These are phyloP conservation scores for Fomitopsis schrenkii DNA, from an alignment of 1,284 basidiomycete genomes.

Conservation along the genomic window DNA sequence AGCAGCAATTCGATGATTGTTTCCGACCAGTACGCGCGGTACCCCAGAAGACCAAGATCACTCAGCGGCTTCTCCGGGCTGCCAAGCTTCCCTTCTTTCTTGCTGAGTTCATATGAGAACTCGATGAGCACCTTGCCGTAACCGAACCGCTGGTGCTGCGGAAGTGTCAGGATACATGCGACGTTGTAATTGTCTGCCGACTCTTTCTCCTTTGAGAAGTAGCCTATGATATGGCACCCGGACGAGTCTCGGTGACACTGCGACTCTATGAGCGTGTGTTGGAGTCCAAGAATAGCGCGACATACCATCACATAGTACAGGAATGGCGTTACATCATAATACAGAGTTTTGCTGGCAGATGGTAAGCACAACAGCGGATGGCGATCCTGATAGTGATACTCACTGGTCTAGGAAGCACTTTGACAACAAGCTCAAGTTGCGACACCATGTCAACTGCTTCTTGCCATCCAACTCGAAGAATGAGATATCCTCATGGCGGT, in stretches of 20 bases:
- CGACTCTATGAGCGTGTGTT: slow-evolving; percentile 4
- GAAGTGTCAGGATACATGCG: slow-evolving; percentile 96
- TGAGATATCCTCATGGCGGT: slow-evolving; percentile 93
- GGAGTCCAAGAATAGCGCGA: neutral
- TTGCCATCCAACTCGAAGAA: slow-evolving; percentile 99
- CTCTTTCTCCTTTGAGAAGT: slow-evolving; percentile 99
- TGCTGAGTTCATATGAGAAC: slow-evolving; percentile 97
- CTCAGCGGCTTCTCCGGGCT: slow-evolving; percentile 97
- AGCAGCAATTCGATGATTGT: slow-evolving; percentile 92
- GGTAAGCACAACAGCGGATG: slow-evolving; percentile 19
- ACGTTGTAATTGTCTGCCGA: slow-evolving; percentile 98
- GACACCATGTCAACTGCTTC: slow-evolving; percentile 94
- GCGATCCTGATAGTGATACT: slow-evolving; percentile 8
- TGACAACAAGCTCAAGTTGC: slow-evolving; percentile 93
- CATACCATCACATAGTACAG: slow-evolving; percentile 97
- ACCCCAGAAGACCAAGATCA: slow-evolving; percentile 91
- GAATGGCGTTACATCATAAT: slow-evolving; percentile 99
- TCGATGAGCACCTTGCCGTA: slow-evolving; percentile 97
- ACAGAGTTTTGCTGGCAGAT: slow-evolving; percentile 86
- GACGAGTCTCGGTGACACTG: slow-evolving; percentile 83
- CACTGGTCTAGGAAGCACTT: slow-evolving; percentile 99
- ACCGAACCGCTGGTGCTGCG: slow-evolving; percentile 95
- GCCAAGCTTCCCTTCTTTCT: slow-evolving; percentile 93
- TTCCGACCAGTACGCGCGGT: slow-evolving; percentile 97
- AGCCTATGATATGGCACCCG: slow-evolving; percentile 95